Conservation (phyloP, 345 rosid genomes). For the Viola odorata region DNA sequence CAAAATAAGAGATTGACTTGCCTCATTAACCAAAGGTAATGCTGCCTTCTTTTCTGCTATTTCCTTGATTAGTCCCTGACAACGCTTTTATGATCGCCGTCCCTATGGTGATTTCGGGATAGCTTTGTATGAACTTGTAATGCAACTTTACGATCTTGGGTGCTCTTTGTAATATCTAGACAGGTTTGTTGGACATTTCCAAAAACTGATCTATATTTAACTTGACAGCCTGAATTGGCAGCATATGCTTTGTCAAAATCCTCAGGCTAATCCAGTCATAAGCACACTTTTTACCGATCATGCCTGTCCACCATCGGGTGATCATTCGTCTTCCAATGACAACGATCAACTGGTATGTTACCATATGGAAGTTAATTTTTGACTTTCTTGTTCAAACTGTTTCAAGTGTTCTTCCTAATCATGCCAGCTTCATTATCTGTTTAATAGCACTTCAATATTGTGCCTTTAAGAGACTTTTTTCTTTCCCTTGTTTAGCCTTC, state of each 20-base stretch:
- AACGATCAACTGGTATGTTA: conserved; percentile 23
- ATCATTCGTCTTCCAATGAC: conserved; percentile 13
- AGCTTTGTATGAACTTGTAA: not conserved
- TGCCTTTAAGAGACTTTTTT: conserved; percentile 1
- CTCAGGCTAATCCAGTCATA: conserved; percentile 35
- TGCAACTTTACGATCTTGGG: not conserved
- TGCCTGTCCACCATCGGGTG: conserved; percentile 22
- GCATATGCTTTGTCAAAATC: conserved; percentile 35
- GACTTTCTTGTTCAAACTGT: not conserved
- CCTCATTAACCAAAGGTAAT: conserved; percentile 48
- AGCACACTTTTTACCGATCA: conserved; percentile 46
- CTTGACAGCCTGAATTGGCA: conserved; percentile 54
- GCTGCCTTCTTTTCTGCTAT: not conserved
- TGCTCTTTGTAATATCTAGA: conserved; percentile 4
- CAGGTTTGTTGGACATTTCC: not conserved
- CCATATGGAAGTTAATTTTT: not conserved
- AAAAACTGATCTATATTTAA: conserved; percentile 13
- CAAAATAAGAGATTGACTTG: conserved; percentile 26
- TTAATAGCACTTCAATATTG: conserved; percentile 3
- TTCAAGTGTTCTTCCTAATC: not conserved
- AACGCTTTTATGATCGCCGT: not conserved
- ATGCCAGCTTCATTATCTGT: not conserved
- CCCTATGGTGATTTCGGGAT: not conserved
- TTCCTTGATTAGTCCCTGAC: not conserved
- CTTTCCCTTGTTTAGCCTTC: conserved; percentile 23